Evolutionary conservation across 768 basidiomycete species (phyloP).

Genomic region (Termitomyces sp.): DNA sequence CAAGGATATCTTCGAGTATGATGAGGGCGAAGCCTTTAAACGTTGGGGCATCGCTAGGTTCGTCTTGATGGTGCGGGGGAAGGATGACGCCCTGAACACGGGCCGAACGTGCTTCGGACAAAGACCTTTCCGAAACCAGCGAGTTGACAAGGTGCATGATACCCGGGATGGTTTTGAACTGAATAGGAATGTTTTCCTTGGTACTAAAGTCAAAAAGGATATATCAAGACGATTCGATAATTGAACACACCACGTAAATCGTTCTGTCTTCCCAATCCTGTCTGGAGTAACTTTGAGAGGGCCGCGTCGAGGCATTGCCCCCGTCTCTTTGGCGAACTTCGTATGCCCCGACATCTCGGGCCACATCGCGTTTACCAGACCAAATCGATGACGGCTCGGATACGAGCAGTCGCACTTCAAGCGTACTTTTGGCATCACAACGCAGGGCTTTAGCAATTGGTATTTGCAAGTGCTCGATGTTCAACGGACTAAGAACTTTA

Average conservation of each 20-base stretch:
- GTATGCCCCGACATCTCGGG: slow-evolving; percentile 45
- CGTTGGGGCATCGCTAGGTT: slow-evolving; percentile 43
- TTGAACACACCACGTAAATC: slow-evolving; percentile 55
- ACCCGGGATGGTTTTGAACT: slow-evolving; percentile 44
- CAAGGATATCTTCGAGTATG: slow-evolving; percentile 36
- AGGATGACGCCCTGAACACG: slow-evolving; percentile 49
- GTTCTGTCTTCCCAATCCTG: slow-evolving; percentile 60
- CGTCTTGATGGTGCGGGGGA: slow-evolving; percentile 61
- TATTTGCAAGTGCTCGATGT: slow-evolving; percentile 31
- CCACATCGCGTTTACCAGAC: slow-evolving; percentile 9
- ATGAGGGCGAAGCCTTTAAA: slow-evolving; percentile 78
- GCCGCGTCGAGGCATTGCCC: slow-evolving; percentile 18
- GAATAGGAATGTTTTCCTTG: slow-evolving; percentile 67
- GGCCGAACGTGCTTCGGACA: slow-evolving; percentile 1
- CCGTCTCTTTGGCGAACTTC: slow-evolving; percentile 56
- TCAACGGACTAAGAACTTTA: slow-evolving; percentile 22
- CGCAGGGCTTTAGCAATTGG: slow-evolving; percentile 56
- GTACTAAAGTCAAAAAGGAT: not conserved
- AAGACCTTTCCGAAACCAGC: slow-evolving; percentile 22
- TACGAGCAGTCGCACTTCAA: slow-evolving; percentile 63
- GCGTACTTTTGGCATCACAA: slow-evolving; percentile 30
- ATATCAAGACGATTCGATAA: not conserved
- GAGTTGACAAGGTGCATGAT: slow-evolving; percentile 39
- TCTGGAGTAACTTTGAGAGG: slow-evolving; percentile 20
- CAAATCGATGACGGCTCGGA: slow-evolving; percentile 33